Conservation (phyloP, 2,329 filamentous ascomycete species). For the Orbilia javanica region DNA sequence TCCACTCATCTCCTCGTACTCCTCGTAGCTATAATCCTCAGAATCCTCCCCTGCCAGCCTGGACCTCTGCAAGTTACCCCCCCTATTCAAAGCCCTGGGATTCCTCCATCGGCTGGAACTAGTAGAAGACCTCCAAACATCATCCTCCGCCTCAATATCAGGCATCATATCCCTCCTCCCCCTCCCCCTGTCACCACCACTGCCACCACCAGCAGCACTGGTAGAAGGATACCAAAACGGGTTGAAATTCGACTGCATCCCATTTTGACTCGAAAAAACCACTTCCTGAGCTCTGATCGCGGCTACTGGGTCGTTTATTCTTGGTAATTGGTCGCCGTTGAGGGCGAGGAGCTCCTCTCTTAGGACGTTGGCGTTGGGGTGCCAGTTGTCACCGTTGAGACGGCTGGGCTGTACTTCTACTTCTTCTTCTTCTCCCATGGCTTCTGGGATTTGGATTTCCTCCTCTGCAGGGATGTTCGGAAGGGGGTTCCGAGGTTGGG, state of each 20-base stretch:
- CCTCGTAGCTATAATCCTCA: constrained; percentile 2
- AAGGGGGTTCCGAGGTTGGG: too few species aligned
- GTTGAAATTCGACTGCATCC: background rate
- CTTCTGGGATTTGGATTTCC: too few species aligned
- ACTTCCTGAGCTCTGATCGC: background rate
- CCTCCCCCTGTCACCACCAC: background rate
- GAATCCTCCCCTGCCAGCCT: background rate
- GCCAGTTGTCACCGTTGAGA: background rate
- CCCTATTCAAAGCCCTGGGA: background rate
- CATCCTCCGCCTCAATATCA: background rate
- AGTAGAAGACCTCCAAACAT: background rate
- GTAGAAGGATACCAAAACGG: background rate
- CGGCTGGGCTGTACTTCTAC: background rate
- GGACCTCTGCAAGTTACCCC: background rate
- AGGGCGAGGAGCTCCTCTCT: background rate
- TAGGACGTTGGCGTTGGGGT: background rate
- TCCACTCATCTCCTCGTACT: background rate
- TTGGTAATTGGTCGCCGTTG: background rate
- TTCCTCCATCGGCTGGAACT: background rate
- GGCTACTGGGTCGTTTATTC: background rate
- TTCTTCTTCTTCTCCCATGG: background rate
- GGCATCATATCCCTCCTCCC: background rate
- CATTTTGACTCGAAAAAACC: background rate
- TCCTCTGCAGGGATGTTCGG: too few species aligned
- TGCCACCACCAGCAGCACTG: too few species aligned